Conservation (phyloP, 2,329 filamentous ascomycete species). For the Apiospora saccharicola region DNA sequence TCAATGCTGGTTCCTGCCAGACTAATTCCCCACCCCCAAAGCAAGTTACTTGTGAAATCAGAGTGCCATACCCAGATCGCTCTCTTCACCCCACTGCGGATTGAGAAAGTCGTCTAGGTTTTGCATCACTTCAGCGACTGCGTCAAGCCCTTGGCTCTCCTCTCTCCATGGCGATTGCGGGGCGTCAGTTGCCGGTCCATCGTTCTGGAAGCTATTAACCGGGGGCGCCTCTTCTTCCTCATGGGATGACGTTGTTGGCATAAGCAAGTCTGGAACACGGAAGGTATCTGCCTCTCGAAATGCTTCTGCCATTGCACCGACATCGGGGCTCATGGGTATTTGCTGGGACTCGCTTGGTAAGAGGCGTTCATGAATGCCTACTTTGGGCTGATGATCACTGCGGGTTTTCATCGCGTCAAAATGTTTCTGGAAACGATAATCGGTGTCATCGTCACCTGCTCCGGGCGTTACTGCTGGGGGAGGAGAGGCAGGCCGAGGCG, state of each 20-base stretch:
- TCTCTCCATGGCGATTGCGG: constrained; percentile 41
- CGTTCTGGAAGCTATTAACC: constrained; percentile 24
- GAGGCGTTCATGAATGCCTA: constrained; percentile 41
- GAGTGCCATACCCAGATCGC: constrained; percentile 40
- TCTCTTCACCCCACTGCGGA: constrained; percentile 46
- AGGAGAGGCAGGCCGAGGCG: constrained; percentile 48
- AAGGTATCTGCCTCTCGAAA: constrained; percentile 54
- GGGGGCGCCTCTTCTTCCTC: constrained; percentile 26
- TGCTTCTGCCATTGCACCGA: constrained; percentile 57
- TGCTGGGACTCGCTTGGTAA: constrained; percentile 54
- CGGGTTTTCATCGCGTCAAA: constrained; percentile 54
- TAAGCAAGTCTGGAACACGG: not conserved
- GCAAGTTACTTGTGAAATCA: not conserved
- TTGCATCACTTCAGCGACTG: constrained; percentile 54
- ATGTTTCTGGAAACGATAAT: constrained; percentile 54
- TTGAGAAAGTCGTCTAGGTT: constrained; percentile 56
- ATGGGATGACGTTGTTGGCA: not conserved
- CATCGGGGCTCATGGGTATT: constrained; percentile 46
- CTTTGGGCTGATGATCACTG: constrained; percentile 28
- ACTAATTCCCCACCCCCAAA: not conserved
- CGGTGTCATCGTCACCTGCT: constrained; percentile 41
- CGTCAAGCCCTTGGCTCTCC: constrained; percentile 43
- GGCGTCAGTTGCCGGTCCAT: constrained; percentile 23
- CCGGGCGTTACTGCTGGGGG: constrained; percentile 49
- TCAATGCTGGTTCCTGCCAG: not conserved